Conservation (phyloP, 495 filamentous ascomycete species). For the Lasiosphaeriaceae sp. region DNA sequence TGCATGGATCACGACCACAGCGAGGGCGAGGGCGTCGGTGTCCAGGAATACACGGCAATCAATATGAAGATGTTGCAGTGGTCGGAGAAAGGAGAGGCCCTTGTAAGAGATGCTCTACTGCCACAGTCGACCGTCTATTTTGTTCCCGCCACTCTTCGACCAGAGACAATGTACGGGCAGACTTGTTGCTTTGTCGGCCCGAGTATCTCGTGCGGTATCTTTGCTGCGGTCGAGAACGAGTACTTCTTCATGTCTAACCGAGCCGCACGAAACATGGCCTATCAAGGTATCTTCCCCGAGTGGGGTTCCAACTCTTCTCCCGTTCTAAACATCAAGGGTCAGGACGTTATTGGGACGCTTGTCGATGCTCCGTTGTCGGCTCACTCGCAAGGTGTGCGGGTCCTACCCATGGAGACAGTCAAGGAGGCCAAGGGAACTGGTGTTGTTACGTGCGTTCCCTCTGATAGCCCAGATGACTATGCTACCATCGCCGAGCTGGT, state of each 20-base stretch:
- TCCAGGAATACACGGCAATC: slow-evolving; percentile 86
- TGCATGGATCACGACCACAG: slow-evolving; percentile 93
- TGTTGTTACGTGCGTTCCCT: slow-evolving; percentile 91
- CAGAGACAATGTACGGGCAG: slow-evolving; percentile 98
- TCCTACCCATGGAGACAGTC: slow-evolving; percentile 88
- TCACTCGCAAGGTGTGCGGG: no score
- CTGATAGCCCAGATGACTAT: slow-evolving; percentile 90
- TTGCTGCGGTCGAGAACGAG: slow-evolving; percentile 52
- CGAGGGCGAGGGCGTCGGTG: slow-evolving; percentile 77
- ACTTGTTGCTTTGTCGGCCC: slow-evolving; percentile 89
- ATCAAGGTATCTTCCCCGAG: slow-evolving; percentile 74
- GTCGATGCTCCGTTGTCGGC: no score
- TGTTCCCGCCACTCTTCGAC: slow-evolving; percentile 80
- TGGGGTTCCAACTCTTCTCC: slow-evolving; percentile 66
- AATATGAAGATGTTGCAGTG: slow-evolving; percentile 83
- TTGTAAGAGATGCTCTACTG: slow-evolving; percentile 66
- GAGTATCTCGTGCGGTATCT: slow-evolving; percentile 4
- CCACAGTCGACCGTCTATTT: slow-evolving; percentile 76
- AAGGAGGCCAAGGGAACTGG: slow-evolving; percentile 85
- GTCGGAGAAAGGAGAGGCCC: slow-evolving; percentile 57
- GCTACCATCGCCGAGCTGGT: slow-evolving; percentile 76
- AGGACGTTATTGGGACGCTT: slow-evolving; percentile 66
- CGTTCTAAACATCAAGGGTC: slow-evolving; percentile 54
- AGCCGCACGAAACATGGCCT: slow-evolving; percentile 89
- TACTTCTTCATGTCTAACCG: slow-evolving; percentile 84